Evolutionary conservation across 2,329 filamentous ascomycete genomes (phyloP), one percentile per base, ranked within the genome.

Genomic region (Neonectria ditissima): DNA sequence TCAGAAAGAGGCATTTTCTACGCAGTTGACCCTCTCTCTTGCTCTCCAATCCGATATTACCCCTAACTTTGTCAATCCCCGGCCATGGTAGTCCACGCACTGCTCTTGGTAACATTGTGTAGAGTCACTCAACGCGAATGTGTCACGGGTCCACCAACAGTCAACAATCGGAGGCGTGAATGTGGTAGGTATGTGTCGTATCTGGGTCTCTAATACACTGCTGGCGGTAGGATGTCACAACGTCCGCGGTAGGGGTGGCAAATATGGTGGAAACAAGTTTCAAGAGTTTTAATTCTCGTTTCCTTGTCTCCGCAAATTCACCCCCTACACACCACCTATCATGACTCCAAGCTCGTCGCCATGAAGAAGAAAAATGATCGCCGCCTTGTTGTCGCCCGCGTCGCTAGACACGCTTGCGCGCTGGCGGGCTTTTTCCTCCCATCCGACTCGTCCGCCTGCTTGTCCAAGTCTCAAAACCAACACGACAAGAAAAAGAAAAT

Each of bases 401-500:
- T 32, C 26, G 18, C 51, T 24, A 22, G 47, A 32, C 45, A 59
- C 47, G 37, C 28, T 30, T 34, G 30, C 39, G 43, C 14, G 24
- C 22, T 43, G 24, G 3, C 44, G 30, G 30, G 20, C 30, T 43
- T 58, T 41, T 44, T 45, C 65, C 58, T 66, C 61, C 48, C 48
- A 16, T 16, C 34, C 43, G 59, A 48, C 50, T 44, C 14, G 28
- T 53, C 30, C 39, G 37, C 52, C 34, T 45, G 43, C 54, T 47
- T 48, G 48, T 58, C 55, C 55, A 54, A 51, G n/a, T 43, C 24
- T 62, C 50, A 50, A 58, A 57, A 48, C 24, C 63, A 64, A 26
- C 58, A 66, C 59, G 65, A 52, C 59, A n/a, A n/a, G 24, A 56
- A 22, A 60, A 52, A 34, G 65, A 61, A 61, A 67, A 62, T 59